Evolutionary conservation across 2,329 filamentous ascomycete genomes (phyloP).

Genomic region (Colletotrichum tropicicola): DNA sequence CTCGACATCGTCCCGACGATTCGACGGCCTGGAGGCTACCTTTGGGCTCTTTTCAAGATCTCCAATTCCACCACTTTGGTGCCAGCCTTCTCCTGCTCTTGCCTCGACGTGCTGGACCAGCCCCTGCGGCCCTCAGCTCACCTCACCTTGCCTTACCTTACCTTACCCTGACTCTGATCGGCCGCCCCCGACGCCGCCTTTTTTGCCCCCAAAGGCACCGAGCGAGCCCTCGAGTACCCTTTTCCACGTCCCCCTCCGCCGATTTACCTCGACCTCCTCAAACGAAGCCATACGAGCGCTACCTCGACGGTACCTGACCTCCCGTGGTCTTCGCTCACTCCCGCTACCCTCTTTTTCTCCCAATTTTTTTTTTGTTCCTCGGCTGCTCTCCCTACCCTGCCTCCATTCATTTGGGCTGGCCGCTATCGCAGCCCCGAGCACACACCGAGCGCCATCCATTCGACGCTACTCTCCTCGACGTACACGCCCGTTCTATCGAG

Average conservation of each 20-base stretch:
- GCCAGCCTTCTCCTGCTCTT: constrained; percentile 11
- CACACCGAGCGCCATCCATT: constrained; percentile 24
- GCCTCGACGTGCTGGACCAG: neutral
- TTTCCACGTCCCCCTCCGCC: neutral
- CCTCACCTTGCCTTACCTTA: neutral
- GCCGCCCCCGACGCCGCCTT: constrained; percentile 4
- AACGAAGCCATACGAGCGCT: constrained; percentile 19
- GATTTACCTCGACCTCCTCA: constrained; percentile 15
- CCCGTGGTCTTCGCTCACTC: neutral
- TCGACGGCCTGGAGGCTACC: constrained; percentile 9
- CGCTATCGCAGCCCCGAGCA: constrained; percentile 21
- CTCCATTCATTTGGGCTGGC: constrained; percentile 4
- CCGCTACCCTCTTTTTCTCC: neutral
- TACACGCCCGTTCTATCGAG: constrained; percentile 20
- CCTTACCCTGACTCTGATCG: constrained; percentile 1
- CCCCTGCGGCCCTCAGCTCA: neutral
- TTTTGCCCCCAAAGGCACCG: constrained; percentile 11
- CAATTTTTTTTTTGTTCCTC: too few species aligned
- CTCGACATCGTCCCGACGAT: constrained; percentile 21
- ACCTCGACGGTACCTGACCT: constrained; percentile 13
- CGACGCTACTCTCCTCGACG: constrained; percentile 11
- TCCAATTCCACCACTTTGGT: constrained; percentile 5
- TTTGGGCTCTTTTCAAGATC: constrained; percentile 11
- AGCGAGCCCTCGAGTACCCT: constrained; percentile 5
- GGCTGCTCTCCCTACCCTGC: neutral